A percentile compares a stretch with the other conserved stretches of the same genome.
These are phyloP conservation scores for Raddia distichophylla DNA, from an alignment of 176 grass and related monocot species.

Conservation along the genomic window DNA sequence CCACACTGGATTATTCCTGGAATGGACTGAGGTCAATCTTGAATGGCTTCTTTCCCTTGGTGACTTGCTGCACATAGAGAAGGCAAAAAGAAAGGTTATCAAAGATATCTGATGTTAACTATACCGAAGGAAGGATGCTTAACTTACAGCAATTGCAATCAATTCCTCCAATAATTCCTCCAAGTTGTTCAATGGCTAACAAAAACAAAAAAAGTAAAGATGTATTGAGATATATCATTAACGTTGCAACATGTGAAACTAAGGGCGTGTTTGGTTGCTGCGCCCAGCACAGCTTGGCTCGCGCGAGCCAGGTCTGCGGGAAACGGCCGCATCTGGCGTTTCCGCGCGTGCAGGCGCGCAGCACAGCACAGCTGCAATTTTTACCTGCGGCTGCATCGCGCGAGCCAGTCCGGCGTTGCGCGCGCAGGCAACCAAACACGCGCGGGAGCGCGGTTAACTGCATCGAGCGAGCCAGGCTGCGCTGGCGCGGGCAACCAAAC, in stretches of 20 bases:
- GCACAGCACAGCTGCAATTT: too few species aligned
- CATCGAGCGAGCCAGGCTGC: too few species aligned
- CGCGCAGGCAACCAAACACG: too few species aligned
- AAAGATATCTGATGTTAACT: slow-evolving; percentile 1
- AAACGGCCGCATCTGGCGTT: too few species aligned
- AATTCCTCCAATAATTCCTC: slow-evolving; percentile 87
- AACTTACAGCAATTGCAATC: slow-evolving; percentile 87
- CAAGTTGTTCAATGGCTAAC: slow-evolving; percentile 80
- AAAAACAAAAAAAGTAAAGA: slow-evolving; percentile 5
- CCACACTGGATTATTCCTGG: slow-evolving; percentile 38
- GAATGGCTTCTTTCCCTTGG: slow-evolving; percentile 77
- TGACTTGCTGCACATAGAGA: slow-evolving; percentile 50
- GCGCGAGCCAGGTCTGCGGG: too few species aligned
- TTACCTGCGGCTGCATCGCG: too few species aligned
- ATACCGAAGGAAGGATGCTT: slow-evolving; percentile 6
- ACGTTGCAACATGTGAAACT: not conserved
- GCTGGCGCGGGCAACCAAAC: too few species aligned
- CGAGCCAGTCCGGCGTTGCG: too few species aligned
- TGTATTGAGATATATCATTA: not conserved
- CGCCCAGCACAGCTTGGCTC: too few species aligned
- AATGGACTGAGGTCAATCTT: slow-evolving; percentile 81
- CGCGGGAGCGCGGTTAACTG: too few species aligned
- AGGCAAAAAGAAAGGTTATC: not conserved
- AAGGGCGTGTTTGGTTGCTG: too few species aligned
- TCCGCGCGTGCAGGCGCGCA: too few species aligned